Conservation (phyloP, 2,329 filamentous ascomycete genomes). For the Botrytis tulipae region DNA sequence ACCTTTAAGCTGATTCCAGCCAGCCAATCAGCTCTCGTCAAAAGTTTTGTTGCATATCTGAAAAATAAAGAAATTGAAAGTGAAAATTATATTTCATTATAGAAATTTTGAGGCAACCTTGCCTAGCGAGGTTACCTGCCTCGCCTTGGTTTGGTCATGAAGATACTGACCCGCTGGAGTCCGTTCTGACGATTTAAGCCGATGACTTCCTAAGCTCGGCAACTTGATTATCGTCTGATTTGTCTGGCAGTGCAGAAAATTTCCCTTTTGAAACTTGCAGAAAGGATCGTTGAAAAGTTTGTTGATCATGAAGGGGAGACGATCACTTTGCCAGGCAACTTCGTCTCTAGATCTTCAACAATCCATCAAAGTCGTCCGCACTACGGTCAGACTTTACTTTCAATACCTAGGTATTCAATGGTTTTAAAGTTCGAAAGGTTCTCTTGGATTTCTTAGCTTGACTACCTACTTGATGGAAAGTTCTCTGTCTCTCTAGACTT, state of each 20-base stretch:
- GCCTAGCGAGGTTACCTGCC: background rate
- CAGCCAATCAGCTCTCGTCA: background rate
- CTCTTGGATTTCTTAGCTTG: too few relatives aligned
- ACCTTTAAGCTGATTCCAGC: too few relatives aligned
- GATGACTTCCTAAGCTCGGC: background rate
- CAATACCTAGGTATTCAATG: too few relatives aligned
- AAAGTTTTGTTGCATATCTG: background rate
- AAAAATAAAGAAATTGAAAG: background rate
- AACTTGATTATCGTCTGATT: background rate
- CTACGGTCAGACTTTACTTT: background rate
- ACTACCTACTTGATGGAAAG: background rate
- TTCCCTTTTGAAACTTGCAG: background rate
- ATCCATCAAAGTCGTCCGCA: background rate
- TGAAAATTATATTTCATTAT: background rate
- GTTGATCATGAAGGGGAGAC: background rate
- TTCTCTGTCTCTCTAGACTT: background rate
- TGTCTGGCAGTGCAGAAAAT: background rate
- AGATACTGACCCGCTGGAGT: background rate
- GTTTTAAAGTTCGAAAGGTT: fast-evolving
- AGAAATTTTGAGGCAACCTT: background rate
- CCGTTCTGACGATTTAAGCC: background rate
- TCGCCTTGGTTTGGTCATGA: background rate
- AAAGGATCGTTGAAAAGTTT: background rate
- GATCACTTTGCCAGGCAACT: background rate
- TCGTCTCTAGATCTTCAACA: background rate